Evolutionary conservation across 345 rosid species (phyloP).

Genomic region (Salix suchowensis): DNA sequence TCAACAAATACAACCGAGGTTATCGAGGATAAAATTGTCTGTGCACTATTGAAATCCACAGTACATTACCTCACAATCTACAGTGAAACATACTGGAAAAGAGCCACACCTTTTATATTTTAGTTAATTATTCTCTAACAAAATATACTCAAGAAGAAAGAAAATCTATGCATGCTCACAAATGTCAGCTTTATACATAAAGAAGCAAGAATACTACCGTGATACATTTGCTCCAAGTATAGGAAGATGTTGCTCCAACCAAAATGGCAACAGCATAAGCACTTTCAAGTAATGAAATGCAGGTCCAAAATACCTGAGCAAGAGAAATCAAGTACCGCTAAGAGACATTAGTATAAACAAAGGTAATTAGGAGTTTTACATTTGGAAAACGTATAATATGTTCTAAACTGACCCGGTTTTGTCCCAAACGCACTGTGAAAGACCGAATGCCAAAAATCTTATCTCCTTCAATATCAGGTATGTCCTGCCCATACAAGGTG

Average conservation of each 20-base stretch:
- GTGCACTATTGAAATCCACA: no score
- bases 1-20: no score
- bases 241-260: constrained; percentile 71
- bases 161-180: background rate
- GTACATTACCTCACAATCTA: no score
- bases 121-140: no score
- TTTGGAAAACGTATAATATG: background rate
- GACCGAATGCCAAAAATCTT: constrained; percentile 75
- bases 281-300: constrained; percentile 74
- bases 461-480: constrained; percentile 98
- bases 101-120: no score
- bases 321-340: background rate
- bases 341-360: background rate
- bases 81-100: no score
- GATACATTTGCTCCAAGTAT: constrained; percentile 71
- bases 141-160: background rate
- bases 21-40: no score
- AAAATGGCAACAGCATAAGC: constrained; percentile 73
- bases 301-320: constrained; percentile 84
- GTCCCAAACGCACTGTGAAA: constrained; percentile 80
- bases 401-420: constrained; percentile 47
- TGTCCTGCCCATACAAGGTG: constrained; percentile 48
- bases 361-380: background rate
- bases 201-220: constrained; percentile 44
- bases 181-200: background rate